These are phyloP conservation scores for Starmerella powellii DNA, from an alignment of 805 yeast species.

Conservation along the genomic window DNA sequence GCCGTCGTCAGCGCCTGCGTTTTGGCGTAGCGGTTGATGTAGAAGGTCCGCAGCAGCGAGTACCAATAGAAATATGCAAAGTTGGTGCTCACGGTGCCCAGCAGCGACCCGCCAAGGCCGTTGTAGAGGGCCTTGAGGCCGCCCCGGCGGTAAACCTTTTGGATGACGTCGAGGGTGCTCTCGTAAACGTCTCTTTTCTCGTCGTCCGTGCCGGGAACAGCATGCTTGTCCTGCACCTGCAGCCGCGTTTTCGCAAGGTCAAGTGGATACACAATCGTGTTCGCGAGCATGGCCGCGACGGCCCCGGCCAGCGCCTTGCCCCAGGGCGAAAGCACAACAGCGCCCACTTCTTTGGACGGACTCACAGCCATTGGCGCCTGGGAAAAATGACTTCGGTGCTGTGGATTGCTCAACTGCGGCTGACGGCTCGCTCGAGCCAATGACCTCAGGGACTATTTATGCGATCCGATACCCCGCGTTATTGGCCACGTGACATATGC, in stretches of 20 bases:
- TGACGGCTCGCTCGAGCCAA: no score
- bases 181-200: constrained; percentile 32
- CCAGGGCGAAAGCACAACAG: constrained; percentile 37
- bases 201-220: constrained; percentile 1
- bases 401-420: neutral
- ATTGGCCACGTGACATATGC: neutral
- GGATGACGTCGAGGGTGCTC: constrained; percentile 50
- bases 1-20: constrained; percentile 37
- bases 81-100: constrained; percentile 64
- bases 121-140: constrained; percentile 62
- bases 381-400: neutral
- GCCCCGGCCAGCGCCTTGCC: constrained; percentile 79
- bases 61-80: constrained; percentile 85
- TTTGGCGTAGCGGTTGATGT: constrained; percentile 34
- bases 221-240: constrained; percentile 45
- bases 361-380: constrained; percentile 13
- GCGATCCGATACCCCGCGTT: neutral
- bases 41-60: constrained; percentile 50
- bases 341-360: constrained; percentile 14
- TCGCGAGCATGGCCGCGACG: constrained; percentile 68
- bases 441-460: neutral
- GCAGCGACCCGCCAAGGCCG: constrained; percentile 54
- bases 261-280: constrained; percentile 65
- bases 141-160: constrained; percentile 41
- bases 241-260: constrained; percentile 67